These are phyloP conservation scores for Phytophthora kernoviae DNA, from an alignment of 352 stramenopile genomes.

Conservation along the genomic window DNA sequence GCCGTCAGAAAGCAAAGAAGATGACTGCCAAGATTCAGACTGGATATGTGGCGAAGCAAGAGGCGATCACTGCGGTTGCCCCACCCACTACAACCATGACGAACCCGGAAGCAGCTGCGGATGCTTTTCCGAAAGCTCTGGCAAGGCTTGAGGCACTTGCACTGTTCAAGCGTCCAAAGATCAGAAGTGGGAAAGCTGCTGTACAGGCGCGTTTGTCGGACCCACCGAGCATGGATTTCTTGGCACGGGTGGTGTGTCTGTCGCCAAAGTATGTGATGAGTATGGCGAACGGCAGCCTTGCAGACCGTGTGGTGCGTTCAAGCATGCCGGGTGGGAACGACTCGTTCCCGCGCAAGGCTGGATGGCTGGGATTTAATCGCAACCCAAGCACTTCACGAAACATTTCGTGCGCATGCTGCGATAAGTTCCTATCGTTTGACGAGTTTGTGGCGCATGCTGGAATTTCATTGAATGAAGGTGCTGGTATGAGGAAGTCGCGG, in stretches of 20 bases:
- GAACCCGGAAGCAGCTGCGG: not conserved
- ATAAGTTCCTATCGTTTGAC: constrained; percentile 18
- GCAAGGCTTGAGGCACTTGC: constrained; percentile 20
- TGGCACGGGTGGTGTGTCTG: constrained; percentile 34
- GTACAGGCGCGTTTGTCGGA: constrained; percentile 6
- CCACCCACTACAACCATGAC: not conserved
- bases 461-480: constrained; percentile 18
- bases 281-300: constrained; percentile 37
- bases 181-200: constrained; percentile 12
- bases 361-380: constrained; percentile 31
- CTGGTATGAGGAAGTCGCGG: constrained; percentile 14
- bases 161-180: constrained; percentile 29
- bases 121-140: not conserved
- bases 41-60: not conserved
- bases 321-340: constrained; percentile 11
- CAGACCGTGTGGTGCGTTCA: constrained; percentile 22
- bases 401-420: constrained; percentile 29
- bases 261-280: constrained; percentile 38
- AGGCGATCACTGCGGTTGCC: not conserved
- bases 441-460: constrained; percentile 31
- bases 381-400: not conserved
- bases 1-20: not conserved
- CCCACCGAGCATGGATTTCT: constrained; percentile 13
- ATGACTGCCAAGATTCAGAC: not conserved
- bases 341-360: constrained; percentile 36